phyloP scores from a whole-genome alignment of 352 stramenopile genomes.

The Saprolegnia parasitica region DNA sequence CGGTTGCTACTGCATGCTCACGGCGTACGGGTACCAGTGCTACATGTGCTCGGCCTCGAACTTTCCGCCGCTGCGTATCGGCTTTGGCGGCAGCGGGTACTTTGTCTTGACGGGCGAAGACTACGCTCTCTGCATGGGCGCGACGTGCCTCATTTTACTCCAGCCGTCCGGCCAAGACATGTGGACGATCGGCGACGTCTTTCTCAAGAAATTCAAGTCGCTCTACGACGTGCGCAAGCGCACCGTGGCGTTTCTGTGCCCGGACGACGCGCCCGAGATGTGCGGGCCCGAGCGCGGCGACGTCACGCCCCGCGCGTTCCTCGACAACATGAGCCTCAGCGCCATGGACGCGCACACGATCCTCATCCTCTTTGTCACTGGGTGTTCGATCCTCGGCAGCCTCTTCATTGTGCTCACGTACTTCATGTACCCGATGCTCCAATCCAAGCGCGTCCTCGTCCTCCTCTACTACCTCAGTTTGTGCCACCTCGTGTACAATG shows the following conservation, averaged over 20 bases:
- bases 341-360: conserved; percentile 71
- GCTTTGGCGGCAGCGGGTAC: conserved; percentile 54
- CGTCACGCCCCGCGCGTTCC: conserved; percentile 31
- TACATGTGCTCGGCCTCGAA: conserved; percentile 60
- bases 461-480: conserved; percentile 64
- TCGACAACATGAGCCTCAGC: conserved; percentile 68
- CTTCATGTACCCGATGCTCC: conserved; percentile 55
- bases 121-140: conserved; percentile 74
- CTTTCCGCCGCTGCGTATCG: conserved; percentile 63
- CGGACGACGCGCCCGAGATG: conserved; percentile 38
- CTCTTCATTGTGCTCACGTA: conserved; percentile 64
- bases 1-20: conserved; percentile 74
- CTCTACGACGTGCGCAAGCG: conserved; percentile 88
- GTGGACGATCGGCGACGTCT: conserved; percentile 97
- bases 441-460: conserved; percentile 44
- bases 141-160: conserved; percentile 70
- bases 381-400: conserved; percentile 58
- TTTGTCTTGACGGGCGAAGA: conserved; percentile 62
- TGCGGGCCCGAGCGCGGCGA: neutral
- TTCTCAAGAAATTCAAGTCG: conserved; percentile 95
- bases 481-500: conserved; percentile 55
- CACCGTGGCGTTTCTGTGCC: conserved; percentile 79
- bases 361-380: conserved; percentile 65
- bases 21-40: conserved; percentile 78
- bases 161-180: conserved; percentile 80